Percentiles rank a stretch among this genome's conserved stretches.
Conservation (phyloP, 768 basidiomycete genomes). For the Psilocybe cubensis region DNA sequence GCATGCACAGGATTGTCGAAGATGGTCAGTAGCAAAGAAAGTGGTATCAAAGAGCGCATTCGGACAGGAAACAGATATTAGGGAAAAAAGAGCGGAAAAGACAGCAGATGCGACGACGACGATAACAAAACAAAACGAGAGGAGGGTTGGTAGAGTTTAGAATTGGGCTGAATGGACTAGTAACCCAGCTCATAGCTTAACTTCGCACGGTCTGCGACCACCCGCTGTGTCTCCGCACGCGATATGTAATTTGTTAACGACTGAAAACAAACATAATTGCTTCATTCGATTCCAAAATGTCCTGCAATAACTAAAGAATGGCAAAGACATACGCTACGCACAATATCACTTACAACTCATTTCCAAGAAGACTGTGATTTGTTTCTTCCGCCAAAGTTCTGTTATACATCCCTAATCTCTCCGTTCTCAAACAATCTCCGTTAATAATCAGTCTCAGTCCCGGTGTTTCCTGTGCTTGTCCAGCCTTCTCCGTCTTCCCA, state of each 20-base stretch:
- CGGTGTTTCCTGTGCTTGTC: background rate
- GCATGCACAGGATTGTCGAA: slow-evolving; percentile 40
- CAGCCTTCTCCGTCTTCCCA: background rate
- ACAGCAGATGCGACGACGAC: slow-evolving; percentile 14
- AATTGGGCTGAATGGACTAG: slow-evolving; percentile 3
- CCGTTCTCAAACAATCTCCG: no score
- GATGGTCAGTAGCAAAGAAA: slow-evolving; percentile 44
- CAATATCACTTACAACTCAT: no score
- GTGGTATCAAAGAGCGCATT: slow-evolving; percentile 47
- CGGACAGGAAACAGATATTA: slow-evolving; percentile 22
- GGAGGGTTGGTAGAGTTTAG: background rate
- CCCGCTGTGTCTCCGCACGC: no score
- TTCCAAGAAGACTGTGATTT: no score
- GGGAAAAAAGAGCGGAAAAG: slow-evolving; percentile 20
- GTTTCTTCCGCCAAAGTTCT: no score
- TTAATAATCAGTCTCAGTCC: no score
- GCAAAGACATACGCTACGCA: no score
- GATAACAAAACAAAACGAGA: slow-evolving; percentile 3
- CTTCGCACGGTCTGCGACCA: background rate
- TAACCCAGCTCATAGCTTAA: background rate
- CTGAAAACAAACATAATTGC: no score
- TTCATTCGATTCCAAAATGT: no score
- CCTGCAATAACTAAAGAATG: no score
- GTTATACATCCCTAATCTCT: no score
- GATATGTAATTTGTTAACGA: no score